A percentile compares a stretch with the other conserved stretches of the same genome.
phyloP scores from a whole-genome alignment of 2,329 filamentous ascomycete species.

The Sarocladium kiliense region DNA sequence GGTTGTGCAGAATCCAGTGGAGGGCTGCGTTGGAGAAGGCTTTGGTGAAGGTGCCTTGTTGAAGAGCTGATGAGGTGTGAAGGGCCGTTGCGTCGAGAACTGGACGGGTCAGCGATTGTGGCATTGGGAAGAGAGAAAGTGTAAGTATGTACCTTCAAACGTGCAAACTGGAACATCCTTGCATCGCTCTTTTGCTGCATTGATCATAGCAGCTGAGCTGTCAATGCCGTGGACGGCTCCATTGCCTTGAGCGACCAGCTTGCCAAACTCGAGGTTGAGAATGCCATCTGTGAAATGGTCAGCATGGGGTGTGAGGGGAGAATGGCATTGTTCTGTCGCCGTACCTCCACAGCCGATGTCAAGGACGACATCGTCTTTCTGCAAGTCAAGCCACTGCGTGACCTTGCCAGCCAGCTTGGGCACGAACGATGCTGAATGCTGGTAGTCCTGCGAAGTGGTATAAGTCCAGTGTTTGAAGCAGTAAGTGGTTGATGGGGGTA shows the following conservation, averaged over 20 bases:
- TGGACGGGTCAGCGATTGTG: conserved; percentile 16
- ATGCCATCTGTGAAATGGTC: conserved; percentile 43
- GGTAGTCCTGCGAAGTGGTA: conserved; percentile 43
- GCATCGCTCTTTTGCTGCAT: conserved; percentile 39
- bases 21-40: conserved; percentile 63
- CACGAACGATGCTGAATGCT: conserved; percentile 58
- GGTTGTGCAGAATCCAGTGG: conserved; percentile 57
- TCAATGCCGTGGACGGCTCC: conserved; percentile 53
- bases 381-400: conserved; percentile 51
- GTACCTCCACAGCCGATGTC: conserved; percentile 62
- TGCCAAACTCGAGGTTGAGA: conserved; percentile 48
- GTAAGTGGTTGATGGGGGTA: not conserved
- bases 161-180: conserved; percentile 30
- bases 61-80: conserved; percentile 25
- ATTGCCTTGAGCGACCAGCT: conserved; percentile 37
- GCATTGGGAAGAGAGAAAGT: conserved; percentile 5
- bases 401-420: conserved; percentile 57
- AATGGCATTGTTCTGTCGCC: not conserved
- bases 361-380: conserved; percentile 52
- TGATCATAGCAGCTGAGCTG: conserved; percentile 54
- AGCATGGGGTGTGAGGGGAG: not conserved
- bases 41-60: conserved; percentile 41
- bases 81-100: conserved; percentile 43
- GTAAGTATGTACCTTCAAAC: conserved; percentile 36
- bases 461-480: conserved; percentile 12